A percentile compares a stretch with the other conserved stretches of the same genome.
phyloP scores from a whole-genome alignment of 495 filamentous ascomycete species.

The Talaromyces trachyspermus region DNA sequence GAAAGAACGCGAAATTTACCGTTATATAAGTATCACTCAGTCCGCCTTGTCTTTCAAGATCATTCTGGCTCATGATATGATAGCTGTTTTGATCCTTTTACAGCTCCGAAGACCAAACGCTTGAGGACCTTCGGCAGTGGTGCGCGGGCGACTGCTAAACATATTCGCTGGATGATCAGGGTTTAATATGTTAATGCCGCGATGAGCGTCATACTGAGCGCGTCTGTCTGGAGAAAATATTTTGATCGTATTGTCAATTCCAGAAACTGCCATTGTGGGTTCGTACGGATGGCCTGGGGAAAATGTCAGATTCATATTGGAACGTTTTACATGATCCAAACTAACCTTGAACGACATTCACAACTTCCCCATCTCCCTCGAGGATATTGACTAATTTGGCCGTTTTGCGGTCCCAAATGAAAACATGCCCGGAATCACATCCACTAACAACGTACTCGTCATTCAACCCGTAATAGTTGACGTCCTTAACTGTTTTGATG shows the following conservation, averaged over 20 bases:
- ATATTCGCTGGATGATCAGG: conserved; percentile 32
- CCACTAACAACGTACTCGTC: conserved; percentile 73
- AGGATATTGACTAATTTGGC: conserved; percentile 59
- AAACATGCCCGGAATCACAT: conserved; percentile 61
- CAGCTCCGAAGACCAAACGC: conserved; percentile 45
- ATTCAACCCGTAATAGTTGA: conserved; percentile 63
- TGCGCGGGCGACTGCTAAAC: conserved; percentile 12
- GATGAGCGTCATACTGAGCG: conserved; percentile 50
- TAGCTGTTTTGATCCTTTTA: conserved; percentile 56
- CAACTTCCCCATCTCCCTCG: conserved; percentile 64
- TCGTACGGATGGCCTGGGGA: conserved; percentile 61
- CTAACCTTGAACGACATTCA: conserved; percentile 64
- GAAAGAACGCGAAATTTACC: conserved; percentile 36
- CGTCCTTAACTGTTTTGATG: conserved; percentile 66
- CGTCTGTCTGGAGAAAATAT: conserved; percentile 61
- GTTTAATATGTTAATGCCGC: conserved; percentile 48
- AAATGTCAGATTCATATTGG: not conserved
- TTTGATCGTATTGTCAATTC: conserved; percentile 71
- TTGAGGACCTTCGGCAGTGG: conserved; percentile 6
- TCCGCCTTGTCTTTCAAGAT: conserved; percentile 53
- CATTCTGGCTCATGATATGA: conserved; percentile 58
- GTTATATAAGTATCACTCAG: conserved; percentile 56
- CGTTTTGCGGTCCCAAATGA: conserved; percentile 65
- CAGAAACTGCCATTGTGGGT: conserved; percentile 60
- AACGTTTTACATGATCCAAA: not conserved